Conservation (phyloP, 1,284 basidiomycete species). For the Fomes fomentarius region DNA sequence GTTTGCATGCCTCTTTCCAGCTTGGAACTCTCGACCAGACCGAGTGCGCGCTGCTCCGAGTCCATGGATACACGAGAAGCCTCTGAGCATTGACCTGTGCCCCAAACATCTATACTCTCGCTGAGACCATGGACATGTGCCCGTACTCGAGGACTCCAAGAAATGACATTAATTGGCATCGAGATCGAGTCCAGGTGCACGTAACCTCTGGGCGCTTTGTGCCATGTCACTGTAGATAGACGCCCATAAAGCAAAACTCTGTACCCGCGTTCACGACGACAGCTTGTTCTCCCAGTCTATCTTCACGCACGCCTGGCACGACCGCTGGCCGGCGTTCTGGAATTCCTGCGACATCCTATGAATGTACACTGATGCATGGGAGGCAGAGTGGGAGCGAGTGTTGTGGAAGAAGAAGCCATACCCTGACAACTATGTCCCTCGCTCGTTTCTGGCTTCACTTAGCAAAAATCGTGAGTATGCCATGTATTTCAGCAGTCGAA, state of each 20-base stretch:
- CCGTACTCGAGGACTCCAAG: not conserved
- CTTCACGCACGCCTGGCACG: constrained; percentile 17
- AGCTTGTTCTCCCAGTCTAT: not conserved
- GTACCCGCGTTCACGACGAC: constrained; percentile 4
- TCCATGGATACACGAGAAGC: too few species aligned
- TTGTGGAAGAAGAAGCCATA: constrained; percentile 82
- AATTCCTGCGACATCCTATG: constrained; percentile 17
- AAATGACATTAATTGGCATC: not conserved
- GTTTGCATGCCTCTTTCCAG: too few species aligned
- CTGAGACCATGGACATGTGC: too few species aligned
- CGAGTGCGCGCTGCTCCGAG: too few species aligned
- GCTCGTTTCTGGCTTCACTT: constrained; percentile 78
- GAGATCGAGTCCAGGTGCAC: not conserved
- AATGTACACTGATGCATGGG: constrained; percentile 53
- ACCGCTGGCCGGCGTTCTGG: constrained; percentile 24
- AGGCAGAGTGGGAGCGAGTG: constrained; percentile 76
- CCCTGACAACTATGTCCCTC: constrained; percentile 87
- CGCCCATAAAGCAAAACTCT: constrained; percentile 11
- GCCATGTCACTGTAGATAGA: constrained; percentile 11
- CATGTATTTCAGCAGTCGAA: not conserved
- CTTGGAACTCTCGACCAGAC: too few species aligned
- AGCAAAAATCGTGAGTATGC: constrained; percentile 70
- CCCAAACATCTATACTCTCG: too few species aligned
- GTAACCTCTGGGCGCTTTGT: not conserved
- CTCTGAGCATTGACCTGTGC: too few species aligned